Conservation (phyloP, 495 filamentous ascomycete species). For the Aspergillus hancockii region DNA sequence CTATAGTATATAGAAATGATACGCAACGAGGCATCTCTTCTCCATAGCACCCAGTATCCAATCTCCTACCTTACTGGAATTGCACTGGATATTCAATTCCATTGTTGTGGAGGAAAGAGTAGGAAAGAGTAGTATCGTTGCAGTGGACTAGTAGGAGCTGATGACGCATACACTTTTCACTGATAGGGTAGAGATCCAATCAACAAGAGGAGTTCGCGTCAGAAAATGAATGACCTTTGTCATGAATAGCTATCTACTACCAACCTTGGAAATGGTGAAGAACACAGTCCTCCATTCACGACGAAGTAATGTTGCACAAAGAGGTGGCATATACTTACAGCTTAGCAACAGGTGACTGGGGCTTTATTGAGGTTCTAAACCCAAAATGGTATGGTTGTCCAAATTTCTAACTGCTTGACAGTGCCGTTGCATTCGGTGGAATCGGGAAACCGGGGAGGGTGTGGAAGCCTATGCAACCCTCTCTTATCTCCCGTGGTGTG, state of each 20-base stretch:
- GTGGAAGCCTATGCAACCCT: conserved; percentile 26
- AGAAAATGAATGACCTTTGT: neutral
- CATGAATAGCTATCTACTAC: neutral
- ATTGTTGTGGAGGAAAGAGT: conserved; percentile 5
- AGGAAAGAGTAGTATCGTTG: neutral
- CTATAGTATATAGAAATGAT: neutral
- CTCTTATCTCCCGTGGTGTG: conserved; percentile 17
- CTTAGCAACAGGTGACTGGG: neutral
- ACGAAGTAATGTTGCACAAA: conserved; percentile 21
- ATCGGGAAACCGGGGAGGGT: conserved; percentile 24
- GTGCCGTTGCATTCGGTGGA: conserved; percentile 41
- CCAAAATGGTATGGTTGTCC: neutral
- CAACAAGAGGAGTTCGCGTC: neutral
- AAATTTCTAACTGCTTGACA: conserved; percentile 4
- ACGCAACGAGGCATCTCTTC: neutral
- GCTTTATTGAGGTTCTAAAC: neutral
- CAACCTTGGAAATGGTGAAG: no score
- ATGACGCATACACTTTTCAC: conserved; percentile 2
- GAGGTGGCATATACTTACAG: conserved; percentile 20
- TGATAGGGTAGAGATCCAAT: neutral
- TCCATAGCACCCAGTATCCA: neutral
- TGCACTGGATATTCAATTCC: conserved; percentile 1
- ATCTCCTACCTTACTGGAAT: neutral
- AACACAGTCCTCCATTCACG: neutral
- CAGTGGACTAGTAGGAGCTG: neutral